Conservation (phyloP, 768 basidiomycete genomes). For the Suillus americanus region DNA sequence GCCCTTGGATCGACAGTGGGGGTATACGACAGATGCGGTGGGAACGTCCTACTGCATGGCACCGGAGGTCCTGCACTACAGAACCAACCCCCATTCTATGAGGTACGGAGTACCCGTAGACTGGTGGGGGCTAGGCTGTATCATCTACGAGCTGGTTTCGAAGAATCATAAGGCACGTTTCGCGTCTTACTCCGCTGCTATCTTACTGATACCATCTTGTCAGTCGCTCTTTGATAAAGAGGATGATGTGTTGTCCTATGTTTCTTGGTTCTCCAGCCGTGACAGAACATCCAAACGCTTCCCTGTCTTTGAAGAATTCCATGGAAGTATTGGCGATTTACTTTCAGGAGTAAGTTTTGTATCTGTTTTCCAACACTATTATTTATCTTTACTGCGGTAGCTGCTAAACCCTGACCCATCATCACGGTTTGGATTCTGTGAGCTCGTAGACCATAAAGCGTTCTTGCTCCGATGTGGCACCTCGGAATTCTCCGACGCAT, state of each 20-base stretch:
- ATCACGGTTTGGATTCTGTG: not conserved
- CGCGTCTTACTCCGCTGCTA: not conserved
- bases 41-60: not conserved
- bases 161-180: not conserved
- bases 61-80: not conserved
- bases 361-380: not conserved
- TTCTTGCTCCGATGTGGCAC: not conserved
- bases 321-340: not conserved
- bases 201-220: not conserved
- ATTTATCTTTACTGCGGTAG: not conserved
- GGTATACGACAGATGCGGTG: not conserved
- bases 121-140: not conserved
- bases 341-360: not conserved
- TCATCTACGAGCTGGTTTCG: not conserved
- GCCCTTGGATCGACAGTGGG: not conserved
- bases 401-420: not conserved
- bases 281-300: too few relatives aligned
- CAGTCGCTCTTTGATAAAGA: not conserved
- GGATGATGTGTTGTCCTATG: not conserved
- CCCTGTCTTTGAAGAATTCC: not conserved
- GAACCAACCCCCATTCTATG: not conserved
- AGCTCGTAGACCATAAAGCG: not conserved
- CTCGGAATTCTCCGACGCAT: not conserved
- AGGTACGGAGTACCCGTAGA: not conserved
- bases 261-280: not conserved